Base-by-base conservation (phyloP, 768 basidiomycete genomes). In the Nidularia sp. region DNA sequence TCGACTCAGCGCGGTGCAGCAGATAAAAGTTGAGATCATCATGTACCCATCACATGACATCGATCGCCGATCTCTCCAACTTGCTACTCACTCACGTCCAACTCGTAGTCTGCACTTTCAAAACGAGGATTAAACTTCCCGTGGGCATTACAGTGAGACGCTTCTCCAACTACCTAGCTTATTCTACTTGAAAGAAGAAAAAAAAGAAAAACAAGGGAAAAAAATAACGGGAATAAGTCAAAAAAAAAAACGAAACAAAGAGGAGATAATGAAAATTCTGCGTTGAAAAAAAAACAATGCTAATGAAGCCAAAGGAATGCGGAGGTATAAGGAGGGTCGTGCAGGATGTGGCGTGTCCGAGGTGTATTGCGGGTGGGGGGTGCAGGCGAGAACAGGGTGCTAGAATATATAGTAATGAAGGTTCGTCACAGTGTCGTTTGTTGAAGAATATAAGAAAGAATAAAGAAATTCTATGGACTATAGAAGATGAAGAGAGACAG, bases 111-210 rank as follows among this genome's bases (percentile, higher is more conserved):
- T 10, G 15, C 15, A 15, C 39, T 41, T 41, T 15, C 39, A 41
- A 10, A 41, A 41, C 39, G 22, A 48, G 45, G 32, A 48, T 48
- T 48, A 48, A 32, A 25, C 29, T 42, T 41, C 39, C 35, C 5
- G 49, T 50, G 3, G 35, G 22, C 15, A 50, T 50, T 50, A 50
- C 49, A 50, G 22, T 44, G 35, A 43, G 49, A 43, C 49, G 49
- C 49, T 50, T 43, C 29, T 43, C 29, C 18, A 6, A 50, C 35
- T 50, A 50, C 15, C 49, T 43, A 50, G 49, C 49, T 50, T 50
- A 50, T 29, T 50, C 49, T 50, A 50, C 49, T 12, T 41, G 33
- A 43, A 50, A 13, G n/a, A 22, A 50, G 9, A 9, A 22, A 45
- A 45, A 22, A 29, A 22, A 5, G 5, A 45, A 25, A 45, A 25